These are phyloP conservation scores for Cladorrhinum sp. DNA, from an alignment of 2,329 filamentous ascomycete species.

Conservation along the genomic window DNA sequence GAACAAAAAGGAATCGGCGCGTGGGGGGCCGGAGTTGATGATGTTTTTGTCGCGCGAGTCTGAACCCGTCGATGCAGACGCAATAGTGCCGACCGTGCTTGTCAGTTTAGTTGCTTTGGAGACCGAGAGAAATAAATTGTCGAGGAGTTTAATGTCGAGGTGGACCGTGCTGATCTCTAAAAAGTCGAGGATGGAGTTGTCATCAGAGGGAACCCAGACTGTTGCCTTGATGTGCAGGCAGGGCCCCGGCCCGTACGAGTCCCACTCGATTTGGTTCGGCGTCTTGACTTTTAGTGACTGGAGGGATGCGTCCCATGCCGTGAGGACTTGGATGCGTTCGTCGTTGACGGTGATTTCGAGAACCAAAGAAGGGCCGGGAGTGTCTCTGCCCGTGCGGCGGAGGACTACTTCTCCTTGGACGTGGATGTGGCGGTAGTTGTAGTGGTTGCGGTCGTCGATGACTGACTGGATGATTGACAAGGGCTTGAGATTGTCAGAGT, in stretches of 20 bases:
- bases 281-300: conserved; percentile 42
- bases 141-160: conserved; percentile 40
- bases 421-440: conserved; percentile 32
- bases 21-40: conserved; percentile 29
- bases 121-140: conserved; percentile 39
- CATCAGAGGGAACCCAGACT: conserved; percentile 42
- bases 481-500: conserved; percentile 27
- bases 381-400: conserved; percentile 35
- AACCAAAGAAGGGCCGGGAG: conserved; percentile 38
- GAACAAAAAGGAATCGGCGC: conserved; percentile 37
- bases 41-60: conserved; percentile 28
- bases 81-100: conserved; percentile 40
- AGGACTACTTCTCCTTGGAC: conserved; percentile 47
- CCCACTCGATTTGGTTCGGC: conserved; percentile 36
- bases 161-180: conserved; percentile 38
- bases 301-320: conserved; percentile 32
- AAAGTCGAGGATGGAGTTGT: conserved; percentile 34
- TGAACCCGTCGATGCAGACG: conserved; percentile 32
- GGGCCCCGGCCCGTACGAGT: conserved; percentile 30
- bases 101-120: conserved; percentile 31
- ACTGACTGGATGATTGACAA: conserved; percentile 42
- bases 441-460: conserved; percentile 18
- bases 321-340: conserved; percentile 35
- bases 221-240: conserved; percentile 50
- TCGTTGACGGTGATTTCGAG: conserved; percentile 47